Evolutionary conservation across 352 stramenopile genomes (phyloP), one percentile per base, ranked within the genome.

Genomic region (Globisporangium camurandrum): DNA sequence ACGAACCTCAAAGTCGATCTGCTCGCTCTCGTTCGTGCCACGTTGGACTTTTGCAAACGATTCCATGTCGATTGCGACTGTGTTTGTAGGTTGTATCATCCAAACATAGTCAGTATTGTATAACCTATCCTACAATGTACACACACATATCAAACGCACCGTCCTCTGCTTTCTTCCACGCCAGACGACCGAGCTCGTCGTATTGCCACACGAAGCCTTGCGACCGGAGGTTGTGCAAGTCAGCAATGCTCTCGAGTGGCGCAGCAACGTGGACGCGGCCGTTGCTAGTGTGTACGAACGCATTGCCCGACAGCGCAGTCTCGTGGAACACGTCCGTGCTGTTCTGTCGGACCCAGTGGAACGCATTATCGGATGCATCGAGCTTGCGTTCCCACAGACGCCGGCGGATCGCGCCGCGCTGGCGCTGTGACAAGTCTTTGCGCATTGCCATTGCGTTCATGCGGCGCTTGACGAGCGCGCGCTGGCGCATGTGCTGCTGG

Each of bases 161-260:
- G 46, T 81, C 68, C 9, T 86, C 69, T 0, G 71, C 75, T 26
- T 77, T 62, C 39, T 68, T 83, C 75, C 75, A 86, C 19, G 69
- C 66, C 24, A 86, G 42, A 0, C 62, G 62, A 0, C 75, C 75
- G 8, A 64, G 52, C 6, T 73, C 67, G 43, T 87, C 65, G 58
- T 85, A 87, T 56, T 80, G 69, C 57, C 66, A 84, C 49, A 87
- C 75, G 51, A 85, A 87, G 23, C 75, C 75, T 43, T 85, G 72
- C 23, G 72, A 85, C 36, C 67, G 71, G 33, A 80, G 19, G 36
- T 84, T 72, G 50, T 83, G 72, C 45, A 80, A 71, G 48, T 84
- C 66, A 28, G 69, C 57, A n/a, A 84, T 40, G 31, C 63, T 81
- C 51, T 88, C 74, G 20, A 58, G 51, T 20, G 51, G 51, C 0